These are phyloP conservation scores for Pterocarpus macrocarpus DNA, from an alignment of 306 rosid genomes.

Conservation along the genomic window DNA sequence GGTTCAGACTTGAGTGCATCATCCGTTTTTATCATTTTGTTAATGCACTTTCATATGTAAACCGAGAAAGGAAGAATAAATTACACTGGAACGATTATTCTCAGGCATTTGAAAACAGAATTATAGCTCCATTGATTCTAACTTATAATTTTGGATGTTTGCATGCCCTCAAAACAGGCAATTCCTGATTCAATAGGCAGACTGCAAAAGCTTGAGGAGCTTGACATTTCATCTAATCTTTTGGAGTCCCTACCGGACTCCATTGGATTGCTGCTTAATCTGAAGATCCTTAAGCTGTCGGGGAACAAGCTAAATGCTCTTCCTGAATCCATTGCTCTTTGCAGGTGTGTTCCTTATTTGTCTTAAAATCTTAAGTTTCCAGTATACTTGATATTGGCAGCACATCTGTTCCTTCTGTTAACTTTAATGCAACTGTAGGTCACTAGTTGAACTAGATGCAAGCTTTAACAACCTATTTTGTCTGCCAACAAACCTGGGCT, in stretches of 20 bases:
- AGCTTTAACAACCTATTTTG: conserved; percentile 62
- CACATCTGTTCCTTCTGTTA: background rate
- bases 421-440: conserved; percentile 45
- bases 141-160: conserved; percentile 38
- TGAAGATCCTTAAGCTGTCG: conserved; percentile 56
- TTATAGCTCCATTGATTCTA: background rate
- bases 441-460: conserved; percentile 60
- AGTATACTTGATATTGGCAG: background rate
- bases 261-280: conserved; percentile 58
- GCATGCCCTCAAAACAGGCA: conserved; percentile 50
- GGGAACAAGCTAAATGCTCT: conserved; percentile 59
- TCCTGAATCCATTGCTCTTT: conserved; percentile 60
- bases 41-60: background rate
- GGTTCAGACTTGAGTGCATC: too few relatives aligned
- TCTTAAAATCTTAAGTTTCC: background rate
- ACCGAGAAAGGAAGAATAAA: background rate
- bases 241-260: conserved; percentile 55
- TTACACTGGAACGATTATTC: background rate
- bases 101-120: background rate
- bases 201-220: conserved; percentile 56
- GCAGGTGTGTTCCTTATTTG: conserved; percentile 52
- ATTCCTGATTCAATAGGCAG: conserved; percentile 63
- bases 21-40: too few relatives aligned
- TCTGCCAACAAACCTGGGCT: conserved; percentile 59
- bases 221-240: conserved; percentile 59